A percentile compares a stretch with the other conserved stretches of the same genome.
Evolutionary conservation across 139 green algal genomes (phyloP).

Genomic region (Picochlorum costavermella): DNA sequence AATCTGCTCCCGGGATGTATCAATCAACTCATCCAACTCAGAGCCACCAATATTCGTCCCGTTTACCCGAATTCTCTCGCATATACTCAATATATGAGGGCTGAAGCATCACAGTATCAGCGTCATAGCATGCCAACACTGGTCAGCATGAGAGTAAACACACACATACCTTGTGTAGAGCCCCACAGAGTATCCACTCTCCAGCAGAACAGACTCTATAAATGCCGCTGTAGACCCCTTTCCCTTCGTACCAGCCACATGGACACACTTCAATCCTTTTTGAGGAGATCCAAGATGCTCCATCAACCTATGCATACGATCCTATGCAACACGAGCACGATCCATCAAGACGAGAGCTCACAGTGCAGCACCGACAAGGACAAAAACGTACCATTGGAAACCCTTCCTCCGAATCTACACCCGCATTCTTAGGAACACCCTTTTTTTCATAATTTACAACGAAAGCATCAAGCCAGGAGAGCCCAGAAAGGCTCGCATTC

Average conservation of each 20-base stretch:
- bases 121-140: no score
- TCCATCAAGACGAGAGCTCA: neutral
- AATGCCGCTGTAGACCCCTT: slow-evolving; percentile 74
- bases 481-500: no score
- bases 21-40: slow-evolving; percentile 22
- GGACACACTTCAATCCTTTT: slow-evolving; percentile 31
- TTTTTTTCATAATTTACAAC: slow-evolving; percentile 55
- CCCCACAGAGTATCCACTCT: slow-evolving; percentile 52
- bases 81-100: slow-evolving; percentile 64
- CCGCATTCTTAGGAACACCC: slow-evolving; percentile 56
- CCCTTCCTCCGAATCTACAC: slow-evolving; percentile 25
- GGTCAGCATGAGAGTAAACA: neutral
- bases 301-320: slow-evolving; percentile 61
- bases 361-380: neutral
- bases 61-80: slow-evolving; percentile 62
- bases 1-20: neutral
- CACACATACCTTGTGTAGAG: slow-evolving; percentile 49
- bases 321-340: slow-evolving; percentile 15
- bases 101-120: slow-evolving; percentile 14
- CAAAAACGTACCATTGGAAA: slow-evolving; percentile 44
- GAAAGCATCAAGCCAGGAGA: no score
- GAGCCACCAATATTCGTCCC: slow-evolving; percentile 9
- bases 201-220: slow-evolving; percentile 48
- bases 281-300: slow-evolving; percentile 54
- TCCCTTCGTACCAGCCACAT: slow-evolving; percentile 84